phyloP scores from a whole-genome alignment of 805 yeast species.

The Pichia occidentalis region DNA sequence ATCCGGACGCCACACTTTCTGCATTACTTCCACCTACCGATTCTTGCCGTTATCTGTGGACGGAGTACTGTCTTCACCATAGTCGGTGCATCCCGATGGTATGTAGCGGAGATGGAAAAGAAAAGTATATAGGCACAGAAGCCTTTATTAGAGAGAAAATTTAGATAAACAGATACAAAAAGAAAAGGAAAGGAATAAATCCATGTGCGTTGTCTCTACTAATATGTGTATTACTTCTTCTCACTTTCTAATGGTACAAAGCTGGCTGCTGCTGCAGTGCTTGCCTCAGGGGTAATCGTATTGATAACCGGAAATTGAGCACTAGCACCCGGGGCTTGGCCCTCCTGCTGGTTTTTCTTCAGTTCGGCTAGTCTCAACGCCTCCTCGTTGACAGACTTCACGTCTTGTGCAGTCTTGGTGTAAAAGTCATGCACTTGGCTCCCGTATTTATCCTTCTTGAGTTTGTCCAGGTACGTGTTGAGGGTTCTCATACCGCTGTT shows the following conservation, averaged over 20 bases:
- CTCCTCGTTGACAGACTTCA: conserved; percentile 61
- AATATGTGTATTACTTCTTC: conserved; percentile 11
- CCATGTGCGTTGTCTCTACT: neutral
- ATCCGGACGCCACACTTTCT: no score
- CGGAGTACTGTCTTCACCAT: no score
- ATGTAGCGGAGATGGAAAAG: no score
- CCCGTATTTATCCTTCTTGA: conserved; percentile 45
- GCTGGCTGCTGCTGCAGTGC: conserved; percentile 20
- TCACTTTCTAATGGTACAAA: conserved; percentile 22
- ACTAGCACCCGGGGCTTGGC: conserved; percentile 1
- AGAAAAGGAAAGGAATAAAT: neutral
- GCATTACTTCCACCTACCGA: no score
- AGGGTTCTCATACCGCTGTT: conserved; percentile 33
- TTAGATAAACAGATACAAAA: neutral
- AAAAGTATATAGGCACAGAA: no score
- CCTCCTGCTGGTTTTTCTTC: conserved; percentile 31
- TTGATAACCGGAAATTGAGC: conserved; percentile 11
- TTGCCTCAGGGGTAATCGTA: conserved; percentile 20
- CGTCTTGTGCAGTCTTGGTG: conserved; percentile 47
- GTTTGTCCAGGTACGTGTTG: conserved; percentile 41
- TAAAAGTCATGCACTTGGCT: conserved; percentile 57
- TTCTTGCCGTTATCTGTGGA: no score
- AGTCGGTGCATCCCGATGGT: no score
- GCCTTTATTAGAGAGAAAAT: no score
- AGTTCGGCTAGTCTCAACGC: conserved; percentile 64